Base-by-base conservation (phyloP, 495 filamentous ascomycete genomes). In the Xylaria bambusicola region DNA sequence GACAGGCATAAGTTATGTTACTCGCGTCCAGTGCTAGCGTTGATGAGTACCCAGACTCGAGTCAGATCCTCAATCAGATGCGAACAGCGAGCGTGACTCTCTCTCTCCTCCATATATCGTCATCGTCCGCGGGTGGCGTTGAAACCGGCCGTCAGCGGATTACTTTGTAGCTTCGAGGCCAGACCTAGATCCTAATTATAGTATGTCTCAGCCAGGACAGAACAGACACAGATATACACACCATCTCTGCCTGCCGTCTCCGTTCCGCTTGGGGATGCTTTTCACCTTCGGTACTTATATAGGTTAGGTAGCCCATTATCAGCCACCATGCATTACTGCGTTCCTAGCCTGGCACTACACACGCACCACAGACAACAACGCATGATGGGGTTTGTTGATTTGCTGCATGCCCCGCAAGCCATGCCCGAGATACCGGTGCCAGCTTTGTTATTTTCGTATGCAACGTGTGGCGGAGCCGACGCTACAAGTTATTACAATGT, bases 141-240 rank as follows among this genome's bases (percentile, higher is more conserved):
- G 29, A 33, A 33, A 5, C 29, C 29, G 29, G 29, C 29, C 29
- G 29, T 33, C 29, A 33, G 29, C 5, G 29, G 29, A 33, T 5
- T 10, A 10, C n/a, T n/a, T n/a, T n/a, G n/a, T n/a, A 33, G 33
- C 49, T 18, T 52, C 50, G 35, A 53, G 50, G 33, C 7, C 36
- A 24, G 33, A 27, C 35, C 36, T 41, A 17, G 50, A 13, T 53
- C 33, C 50, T 53, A 53, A 41, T 40, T 53, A 53, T 53, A 53
- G 50, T 21, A 40, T 41, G 50, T 53, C 50, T 53, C 50, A 53
- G 33, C 20, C 50, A 53, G 50, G n/a, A n/a, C n/a, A n/a, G n/a
- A n/a, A n/a, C n/a, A n/a, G n/a, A n/a, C n/a, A n/a, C n/a, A n/a
- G n/a, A n/a, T n/a, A 41, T 35, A 21, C 17, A 45, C 41, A 21